Evolutionary conservation across 208 protist genomes (phyloP).

Genomic region (Acanthamoeba divionensis): DNA sequence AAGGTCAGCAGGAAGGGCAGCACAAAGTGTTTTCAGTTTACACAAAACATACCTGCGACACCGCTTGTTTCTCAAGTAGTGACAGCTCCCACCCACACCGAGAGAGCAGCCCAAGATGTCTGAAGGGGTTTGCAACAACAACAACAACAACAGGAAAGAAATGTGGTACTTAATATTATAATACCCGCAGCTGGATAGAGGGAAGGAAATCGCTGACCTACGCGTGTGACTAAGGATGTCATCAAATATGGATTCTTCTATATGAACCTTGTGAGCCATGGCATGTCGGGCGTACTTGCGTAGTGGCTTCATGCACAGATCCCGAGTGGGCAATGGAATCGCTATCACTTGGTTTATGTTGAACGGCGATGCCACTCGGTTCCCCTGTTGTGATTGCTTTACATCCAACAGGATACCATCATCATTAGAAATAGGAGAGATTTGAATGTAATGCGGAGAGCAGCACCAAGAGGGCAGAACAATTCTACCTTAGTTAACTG

Average conservation of each 20-base stretch:
- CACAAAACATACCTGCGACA: not conserved
- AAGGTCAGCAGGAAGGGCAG: not conserved
- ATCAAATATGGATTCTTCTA: not conserved
- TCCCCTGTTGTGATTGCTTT: not conserved
- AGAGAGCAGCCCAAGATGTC: conserved; percentile 18
- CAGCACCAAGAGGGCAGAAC: too few relatives aligned
- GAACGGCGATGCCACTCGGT: not conserved
- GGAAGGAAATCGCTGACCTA: too few relatives aligned
- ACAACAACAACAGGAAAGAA: not conserved
- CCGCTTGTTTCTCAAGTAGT: not conserved
- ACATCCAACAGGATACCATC: not conserved
- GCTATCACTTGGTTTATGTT: not conserved
- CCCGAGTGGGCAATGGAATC: not conserved
- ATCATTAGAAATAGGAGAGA: not conserved
- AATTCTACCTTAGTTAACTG: conserved; percentile 6
- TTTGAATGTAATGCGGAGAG: not conserved
- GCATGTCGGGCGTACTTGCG: not conserved
- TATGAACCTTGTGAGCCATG: not conserved
- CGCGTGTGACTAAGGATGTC: not conserved
- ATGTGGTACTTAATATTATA: too few relatives aligned
- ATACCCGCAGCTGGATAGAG: too few relatives aligned
- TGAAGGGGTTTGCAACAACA: not conserved
- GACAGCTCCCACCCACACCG: not conserved
- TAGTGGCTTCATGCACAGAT: not conserved
- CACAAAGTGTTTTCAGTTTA: not conserved